Base-by-base conservation (phyloP, 305 asterid genomes). In the Fraxinus paxiana region DNA sequence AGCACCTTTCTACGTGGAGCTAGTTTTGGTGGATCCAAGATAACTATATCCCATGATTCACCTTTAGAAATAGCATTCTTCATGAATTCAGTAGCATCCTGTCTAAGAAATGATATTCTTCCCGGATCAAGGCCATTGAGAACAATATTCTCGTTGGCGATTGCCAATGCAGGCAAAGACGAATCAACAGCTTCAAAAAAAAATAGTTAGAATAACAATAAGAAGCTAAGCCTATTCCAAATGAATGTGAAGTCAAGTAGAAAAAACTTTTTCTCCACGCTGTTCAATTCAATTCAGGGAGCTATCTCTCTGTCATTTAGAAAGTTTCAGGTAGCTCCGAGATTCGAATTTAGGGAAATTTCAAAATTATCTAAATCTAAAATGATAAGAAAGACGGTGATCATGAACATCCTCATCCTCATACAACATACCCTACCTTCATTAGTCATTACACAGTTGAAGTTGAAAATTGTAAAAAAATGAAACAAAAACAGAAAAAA, bases 21-120 rank as follows among this genome's bases (percentile, higher is more conserved):
- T 54, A 94, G 90, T 85, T 96, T 96, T 20, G 99, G 99, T 71
- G 99, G 99, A 87, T 96, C 99, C 87, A 96, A 84, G 81, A 96
- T 86, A 80, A 96, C 97, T 82, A 96, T 85, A 81, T 96, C 98
- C 99, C 99, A 96, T 71, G 88, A 88, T 75, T 94, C 92, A 48
- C 92, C 92, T 70, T 85, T 87, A 63, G 92, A 89, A 83, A 92
- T 79, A 81, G 98, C 97, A 65, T 43, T 84, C 92, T 89, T 96
- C 98, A 94, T 92, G 82, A 92, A 96, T 70, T 84, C 85, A 65
- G 98, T 88, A 46, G 98, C 98, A 79, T 96, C 99, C 84, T 86
- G 92, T 88, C 85, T 90, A 76, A 88, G 76, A 87, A 92, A 96
- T 34, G 98, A 87, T 85, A 92, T 83, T 54, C 76, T 83, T 81